These are phyloP conservation scores for Metarhizium sp. DNA, from an alignment of 2,329 filamentous ascomycete species.

Conservation along the genomic window DNA sequence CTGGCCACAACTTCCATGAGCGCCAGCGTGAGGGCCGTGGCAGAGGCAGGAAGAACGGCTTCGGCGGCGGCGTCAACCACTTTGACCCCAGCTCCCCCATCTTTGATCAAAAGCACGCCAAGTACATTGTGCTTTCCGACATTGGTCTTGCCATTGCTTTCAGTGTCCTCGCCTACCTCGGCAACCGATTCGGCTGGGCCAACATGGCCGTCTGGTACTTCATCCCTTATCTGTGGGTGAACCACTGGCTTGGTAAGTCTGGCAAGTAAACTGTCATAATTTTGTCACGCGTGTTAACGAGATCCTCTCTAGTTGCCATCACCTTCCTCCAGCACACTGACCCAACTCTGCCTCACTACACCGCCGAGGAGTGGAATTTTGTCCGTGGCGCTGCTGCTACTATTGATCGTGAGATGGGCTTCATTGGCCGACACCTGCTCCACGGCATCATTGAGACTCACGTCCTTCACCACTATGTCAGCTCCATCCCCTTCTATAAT, in stretches of 20 bases:
- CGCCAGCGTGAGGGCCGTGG: constrained; percentile 88
- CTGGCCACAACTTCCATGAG: constrained; percentile 91
- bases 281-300: constrained; percentile 13
- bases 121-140: constrained; percentile 79
- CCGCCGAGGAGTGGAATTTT: constrained; percentile 79
- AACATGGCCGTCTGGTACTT: constrained; percentile 95
- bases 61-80: constrained; percentile 80
- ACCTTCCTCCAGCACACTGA: constrained; percentile 98
- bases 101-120: constrained; percentile 84
- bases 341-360: constrained; percentile 87
- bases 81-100: constrained; percentile 82
- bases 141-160: constrained; percentile 61
- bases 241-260: constrained; percentile 92
- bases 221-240: constrained; percentile 91
- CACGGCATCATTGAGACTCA: constrained; percentile 98
- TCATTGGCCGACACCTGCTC: constrained; percentile 81
- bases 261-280: background rate
- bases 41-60: constrained; percentile 82
- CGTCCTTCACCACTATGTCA: constrained; percentile 96
- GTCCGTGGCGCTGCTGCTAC: constrained; percentile 89
- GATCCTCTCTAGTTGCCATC: constrained; percentile 72
- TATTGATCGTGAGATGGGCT: constrained; percentile 94
- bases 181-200: constrained; percentile 68
- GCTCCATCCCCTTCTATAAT: constrained; percentile 92
- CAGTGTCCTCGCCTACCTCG: constrained; percentile 56